These are phyloP conservation scores for Pueraria montana DNA, from an alignment of 306 rosid genomes.

Conservation along the genomic window DNA sequence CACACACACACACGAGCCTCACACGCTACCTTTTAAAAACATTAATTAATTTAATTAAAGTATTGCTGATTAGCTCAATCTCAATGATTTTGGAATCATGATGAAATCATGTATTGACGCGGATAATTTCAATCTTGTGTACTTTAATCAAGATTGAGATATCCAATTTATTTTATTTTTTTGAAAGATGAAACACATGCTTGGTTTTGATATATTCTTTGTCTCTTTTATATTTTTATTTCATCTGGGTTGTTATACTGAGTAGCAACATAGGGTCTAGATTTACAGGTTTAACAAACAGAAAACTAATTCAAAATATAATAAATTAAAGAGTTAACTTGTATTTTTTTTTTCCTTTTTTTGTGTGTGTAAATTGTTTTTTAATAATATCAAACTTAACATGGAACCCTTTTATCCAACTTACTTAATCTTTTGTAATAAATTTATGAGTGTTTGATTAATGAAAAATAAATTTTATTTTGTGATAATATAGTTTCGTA, in stretches of 20 bases:
- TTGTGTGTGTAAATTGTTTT: not conserved
- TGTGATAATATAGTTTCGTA: not conserved
- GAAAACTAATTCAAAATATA: not conserved
- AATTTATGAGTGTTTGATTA: not conserved
- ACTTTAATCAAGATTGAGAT: not conserved
- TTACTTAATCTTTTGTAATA: not conserved
- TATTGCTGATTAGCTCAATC: constrained; percentile 3
- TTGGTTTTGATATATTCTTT: not conserved
- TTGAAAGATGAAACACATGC: not conserved
- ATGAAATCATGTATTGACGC: constrained; percentile 9
- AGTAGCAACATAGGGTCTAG: not conserved
- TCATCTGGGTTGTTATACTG: not conserved
- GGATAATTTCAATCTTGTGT: not conserved
- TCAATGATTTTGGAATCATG: constrained; percentile 22
- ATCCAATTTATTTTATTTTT: not conserved
- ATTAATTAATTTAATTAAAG: not conserved
- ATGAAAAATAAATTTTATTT: not conserved
- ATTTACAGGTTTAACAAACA: not conserved
- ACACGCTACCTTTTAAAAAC: not conserved
- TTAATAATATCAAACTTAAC: not conserved
- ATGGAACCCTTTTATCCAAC: not conserved
- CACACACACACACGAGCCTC: not conserved
- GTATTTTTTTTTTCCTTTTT: not conserved
- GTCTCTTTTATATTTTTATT: not conserved
- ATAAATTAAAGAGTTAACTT: not conserved